A percentile compares a stretch with the other conserved stretches of the same genome.
Conservation (phyloP, 2,329 filamentous ascomycete genomes). For the Cordyceps cateniannulata region DNA sequence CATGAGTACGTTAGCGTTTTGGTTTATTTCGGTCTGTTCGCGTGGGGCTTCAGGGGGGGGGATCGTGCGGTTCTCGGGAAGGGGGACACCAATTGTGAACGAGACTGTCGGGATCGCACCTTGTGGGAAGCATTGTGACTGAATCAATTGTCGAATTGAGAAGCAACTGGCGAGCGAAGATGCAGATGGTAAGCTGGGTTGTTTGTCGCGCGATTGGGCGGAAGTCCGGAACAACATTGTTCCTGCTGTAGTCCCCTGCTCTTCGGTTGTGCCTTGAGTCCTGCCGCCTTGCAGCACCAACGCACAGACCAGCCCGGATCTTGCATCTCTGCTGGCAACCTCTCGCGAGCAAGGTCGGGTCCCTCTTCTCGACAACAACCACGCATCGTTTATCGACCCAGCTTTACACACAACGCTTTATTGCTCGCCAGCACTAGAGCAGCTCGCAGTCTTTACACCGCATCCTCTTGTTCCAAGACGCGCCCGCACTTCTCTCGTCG, state of each 20-base stretch:
- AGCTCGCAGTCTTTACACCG: not conserved
- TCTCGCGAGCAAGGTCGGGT: not conserved
- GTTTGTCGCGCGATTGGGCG: constrained; percentile 9
- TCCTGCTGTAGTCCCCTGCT: not conserved
- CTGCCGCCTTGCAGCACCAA: not conserved
- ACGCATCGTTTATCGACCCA: constrained; percentile 2
- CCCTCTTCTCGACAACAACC: not conserved
- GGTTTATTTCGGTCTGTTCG: not conserved
- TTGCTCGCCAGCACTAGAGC: not conserved
- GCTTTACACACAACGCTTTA: not conserved
- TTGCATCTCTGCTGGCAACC: constrained; percentile 1
- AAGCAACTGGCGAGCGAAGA: not conserved
- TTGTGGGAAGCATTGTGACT: constrained; percentile 33
- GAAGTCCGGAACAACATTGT: constrained; percentile 1
- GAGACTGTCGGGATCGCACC: constrained; percentile 22
- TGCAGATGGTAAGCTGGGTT: constrained; percentile 9
- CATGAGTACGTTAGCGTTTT: not conserved
- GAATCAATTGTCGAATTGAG: constrained; percentile 12
- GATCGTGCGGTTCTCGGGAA: not conserved
- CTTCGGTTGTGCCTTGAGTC: not conserved
- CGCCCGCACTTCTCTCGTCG: not conserved
- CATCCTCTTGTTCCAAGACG: not conserved
- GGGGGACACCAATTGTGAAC: not conserved
- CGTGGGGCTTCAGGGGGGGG: not conserved
- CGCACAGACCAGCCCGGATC: constrained; percentile 3